These are phyloP conservation scores for Suhomyces bokatorum DNA, from an alignment of 1,139 yeast genomes.

Conservation along the genomic window DNA sequence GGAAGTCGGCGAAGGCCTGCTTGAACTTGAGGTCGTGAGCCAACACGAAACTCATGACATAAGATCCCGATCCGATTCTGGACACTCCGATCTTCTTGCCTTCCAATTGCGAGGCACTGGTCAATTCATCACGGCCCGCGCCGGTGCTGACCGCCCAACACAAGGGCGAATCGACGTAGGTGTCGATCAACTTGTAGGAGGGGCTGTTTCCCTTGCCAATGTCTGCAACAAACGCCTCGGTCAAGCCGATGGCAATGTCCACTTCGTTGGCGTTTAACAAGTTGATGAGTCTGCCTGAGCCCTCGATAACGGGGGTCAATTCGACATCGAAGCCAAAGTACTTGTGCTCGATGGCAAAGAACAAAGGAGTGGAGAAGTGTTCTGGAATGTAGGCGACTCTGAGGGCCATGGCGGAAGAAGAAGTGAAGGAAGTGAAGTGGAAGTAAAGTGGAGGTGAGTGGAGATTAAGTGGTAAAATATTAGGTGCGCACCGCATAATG, in stretches of 20 bases:
- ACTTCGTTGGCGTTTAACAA: conserved; percentile 63
- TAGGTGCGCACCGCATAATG: not conserved
- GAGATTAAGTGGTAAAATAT: too few species aligned
- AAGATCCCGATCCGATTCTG: conserved; percentile 88
- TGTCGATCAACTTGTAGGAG: conserved; percentile 72
- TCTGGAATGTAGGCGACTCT: conserved; percentile 87
- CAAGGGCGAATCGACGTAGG: conserved; percentile 82
- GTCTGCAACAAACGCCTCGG: conserved; percentile 89
- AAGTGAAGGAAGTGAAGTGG: not conserved
- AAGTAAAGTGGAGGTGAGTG: too few species aligned
- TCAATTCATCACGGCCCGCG: conserved; percentile 52
- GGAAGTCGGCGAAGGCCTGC: conserved; percentile 52
- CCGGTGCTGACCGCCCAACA: conserved; percentile 93
- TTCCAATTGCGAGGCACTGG: conserved; percentile 51
- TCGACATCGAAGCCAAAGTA: conserved; percentile 54
- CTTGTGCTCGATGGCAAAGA: conserved; percentile 59
- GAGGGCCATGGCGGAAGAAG: conserved; percentile 19
- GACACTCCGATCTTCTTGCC: conserved; percentile 77
- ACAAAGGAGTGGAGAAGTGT: conserved; percentile 85
- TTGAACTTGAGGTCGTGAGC: conserved; percentile 57
- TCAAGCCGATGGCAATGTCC: conserved; percentile 81
- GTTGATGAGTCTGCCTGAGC: conserved; percentile 84
- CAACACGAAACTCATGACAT: conserved; percentile 85
- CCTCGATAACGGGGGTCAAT: conserved; percentile 77
- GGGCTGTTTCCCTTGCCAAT: conserved; percentile 64